A percentile compares a stretch with the other conserved stretches of the same genome.
Conservation (phyloP, 192 early-diverging fungal genomes). For the Backusella australiensis region DNA sequence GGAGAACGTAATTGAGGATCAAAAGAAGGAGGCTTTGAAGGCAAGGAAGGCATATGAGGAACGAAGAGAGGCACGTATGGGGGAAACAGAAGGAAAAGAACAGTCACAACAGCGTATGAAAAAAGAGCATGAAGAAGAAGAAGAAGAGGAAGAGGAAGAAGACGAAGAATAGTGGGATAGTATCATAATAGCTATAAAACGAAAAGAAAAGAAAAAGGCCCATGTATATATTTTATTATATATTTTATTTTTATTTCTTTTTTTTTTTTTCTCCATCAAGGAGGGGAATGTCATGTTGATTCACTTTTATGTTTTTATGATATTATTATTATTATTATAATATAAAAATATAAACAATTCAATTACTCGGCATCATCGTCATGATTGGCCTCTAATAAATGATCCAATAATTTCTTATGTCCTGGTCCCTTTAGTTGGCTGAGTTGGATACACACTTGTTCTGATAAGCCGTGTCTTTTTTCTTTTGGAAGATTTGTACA, state of each 20-base stretch:
- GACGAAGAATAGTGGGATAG: no score
- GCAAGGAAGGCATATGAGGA: constrained; percentile 5
- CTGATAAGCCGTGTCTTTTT: not conserved
- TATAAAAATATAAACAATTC: not conserved
- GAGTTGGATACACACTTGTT: not conserved
- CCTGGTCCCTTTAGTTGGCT: constrained; percentile 11
- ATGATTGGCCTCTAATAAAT: not conserved
- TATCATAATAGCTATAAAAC: no score
- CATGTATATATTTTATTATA: no score
- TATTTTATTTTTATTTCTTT: not conserved
- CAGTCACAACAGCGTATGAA: not conserved
- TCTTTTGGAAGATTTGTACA: constrained; percentile 55
- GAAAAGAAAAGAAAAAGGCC: no score
- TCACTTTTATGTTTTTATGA: not conserved
- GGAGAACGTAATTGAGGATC: not conserved
- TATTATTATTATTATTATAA: not conserved
- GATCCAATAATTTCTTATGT: constrained; percentile 11
- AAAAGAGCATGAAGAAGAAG: not conserved
- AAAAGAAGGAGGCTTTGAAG: not conserved
- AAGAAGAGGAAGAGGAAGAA: not conserved
- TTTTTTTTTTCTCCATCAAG: not conserved
- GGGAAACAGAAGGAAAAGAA: not conserved
- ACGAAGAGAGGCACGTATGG: not conserved
- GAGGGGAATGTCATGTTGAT: not conserved
- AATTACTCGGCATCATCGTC: not conserved